These are phyloP conservation scores for Lasiodiplodia citricola DNA, from an alignment of 2,329 filamentous ascomycete species.

Conservation along the genomic window DNA sequence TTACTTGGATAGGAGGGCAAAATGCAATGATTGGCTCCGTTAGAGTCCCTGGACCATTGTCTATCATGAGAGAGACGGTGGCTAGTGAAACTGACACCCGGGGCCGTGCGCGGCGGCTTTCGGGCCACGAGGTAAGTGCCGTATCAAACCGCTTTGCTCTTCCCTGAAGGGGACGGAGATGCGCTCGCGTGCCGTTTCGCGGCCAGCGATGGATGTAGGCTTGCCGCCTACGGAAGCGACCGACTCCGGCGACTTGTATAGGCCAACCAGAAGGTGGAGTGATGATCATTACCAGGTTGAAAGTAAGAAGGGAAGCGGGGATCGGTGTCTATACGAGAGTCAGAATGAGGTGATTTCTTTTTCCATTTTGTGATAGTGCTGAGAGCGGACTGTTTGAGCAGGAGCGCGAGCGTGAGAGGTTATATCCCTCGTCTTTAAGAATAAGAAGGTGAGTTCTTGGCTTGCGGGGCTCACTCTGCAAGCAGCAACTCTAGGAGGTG, in stretches of 20 bases:
- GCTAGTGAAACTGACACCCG: neutral
- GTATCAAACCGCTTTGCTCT: neutral
- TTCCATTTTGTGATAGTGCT: neutral
- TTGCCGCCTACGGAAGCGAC: neutral
- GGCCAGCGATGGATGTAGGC: neutral
- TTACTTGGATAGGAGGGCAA: too few species aligned
- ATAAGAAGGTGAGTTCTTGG: neutral
- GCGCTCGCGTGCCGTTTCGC: neutral
- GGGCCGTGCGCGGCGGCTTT: neutral
- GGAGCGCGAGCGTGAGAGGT: neutral
- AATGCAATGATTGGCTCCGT: too few species aligned
- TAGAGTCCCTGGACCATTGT: too few species aligned
- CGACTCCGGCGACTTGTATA: neutral
- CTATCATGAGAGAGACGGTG: too few species aligned
- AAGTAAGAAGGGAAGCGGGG: neutral
- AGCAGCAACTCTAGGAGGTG: neutral
- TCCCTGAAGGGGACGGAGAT: neutral
- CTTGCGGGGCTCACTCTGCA: neutral
- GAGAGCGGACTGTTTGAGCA: neutral
- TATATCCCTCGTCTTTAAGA: neutral
- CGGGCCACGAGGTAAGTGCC: neutral
- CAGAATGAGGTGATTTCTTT: neutral
- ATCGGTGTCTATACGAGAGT: neutral
- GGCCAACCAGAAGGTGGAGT: neutral
- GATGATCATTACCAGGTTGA: neutral